Conservation (phyloP, 257 asterid genomes). For the Petunia secreta region DNA sequence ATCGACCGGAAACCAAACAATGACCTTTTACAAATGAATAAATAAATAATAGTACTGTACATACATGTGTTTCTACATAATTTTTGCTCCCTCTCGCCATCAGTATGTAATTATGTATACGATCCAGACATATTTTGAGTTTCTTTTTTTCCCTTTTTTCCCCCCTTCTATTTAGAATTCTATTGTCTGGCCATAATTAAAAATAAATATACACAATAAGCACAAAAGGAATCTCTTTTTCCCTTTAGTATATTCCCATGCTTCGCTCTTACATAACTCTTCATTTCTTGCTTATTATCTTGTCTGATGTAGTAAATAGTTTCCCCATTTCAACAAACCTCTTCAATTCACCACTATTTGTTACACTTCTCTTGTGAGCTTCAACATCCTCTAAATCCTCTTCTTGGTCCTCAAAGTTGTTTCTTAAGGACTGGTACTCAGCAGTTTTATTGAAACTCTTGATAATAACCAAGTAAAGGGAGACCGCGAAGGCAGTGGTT, state of each 20-base stretch:
- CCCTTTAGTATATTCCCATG: neutral
- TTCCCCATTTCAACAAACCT: conserved; percentile 51
- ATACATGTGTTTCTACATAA: too few relatives aligned
- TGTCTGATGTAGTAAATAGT: conserved; percentile 41
- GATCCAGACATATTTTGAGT: too few relatives aligned
- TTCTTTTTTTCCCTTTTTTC: too few relatives aligned
- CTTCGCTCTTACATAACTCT: neutral
- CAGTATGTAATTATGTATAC: too few relatives aligned
- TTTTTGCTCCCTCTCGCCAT: too few relatives aligned
- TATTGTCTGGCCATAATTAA: too few relatives aligned
- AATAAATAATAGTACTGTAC: too few relatives aligned
- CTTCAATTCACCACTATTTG: conserved; percentile 27
- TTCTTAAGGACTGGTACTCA: conserved; percentile 42
- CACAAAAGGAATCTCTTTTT: neutral
- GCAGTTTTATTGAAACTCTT: conserved; percentile 33
- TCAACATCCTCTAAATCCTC: conserved; percentile 46
- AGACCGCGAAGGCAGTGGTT: conserved; percentile 37
- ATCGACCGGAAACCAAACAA: too few relatives aligned
- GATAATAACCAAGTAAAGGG: conserved; percentile 44
- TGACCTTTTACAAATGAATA: too few relatives aligned
- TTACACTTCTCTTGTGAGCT: conserved; percentile 48
- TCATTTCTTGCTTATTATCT: conserved; percentile 40
- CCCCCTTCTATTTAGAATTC: too few relatives aligned
- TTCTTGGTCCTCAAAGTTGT: conserved; percentile 38
- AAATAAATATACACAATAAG: too few relatives aligned